A percentile compares a stretch with the other conserved stretches of the same genome.
phyloP scores from a whole-genome alignment of 192 early-diverging fungal genomes.

The Coemansia sp. region DNA sequence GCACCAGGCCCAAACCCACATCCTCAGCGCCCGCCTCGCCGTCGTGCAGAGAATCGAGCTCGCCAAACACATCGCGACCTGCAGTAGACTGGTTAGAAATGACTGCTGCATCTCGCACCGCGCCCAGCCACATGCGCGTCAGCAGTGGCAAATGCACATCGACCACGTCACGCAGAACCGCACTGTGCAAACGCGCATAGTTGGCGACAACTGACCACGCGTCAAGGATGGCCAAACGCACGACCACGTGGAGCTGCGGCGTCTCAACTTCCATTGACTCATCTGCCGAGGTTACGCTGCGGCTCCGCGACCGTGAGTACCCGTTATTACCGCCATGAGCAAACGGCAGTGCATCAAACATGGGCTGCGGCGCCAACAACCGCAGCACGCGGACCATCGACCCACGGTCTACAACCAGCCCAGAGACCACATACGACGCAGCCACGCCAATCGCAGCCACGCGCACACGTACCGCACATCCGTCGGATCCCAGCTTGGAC shows the following conservation, averaged over 20 bases:
- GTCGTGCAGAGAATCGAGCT: not conserved
- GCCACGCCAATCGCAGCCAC: slow-evolving; percentile 28
- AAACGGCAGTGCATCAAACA: slow-evolving; percentile 1
- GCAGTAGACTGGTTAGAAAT: not conserved
- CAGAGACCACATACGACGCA: slow-evolving; percentile 27
- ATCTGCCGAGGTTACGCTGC: not conserved
- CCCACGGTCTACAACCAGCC: slow-evolving; percentile 20
- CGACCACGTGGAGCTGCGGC: slow-evolving; percentile 20
- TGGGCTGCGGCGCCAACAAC: slow-evolving; percentile 32
- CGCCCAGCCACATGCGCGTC: slow-evolving; percentile 25
- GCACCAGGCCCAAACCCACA: slow-evolving; percentile 21
- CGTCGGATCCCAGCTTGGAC: slow-evolving; percentile 53
- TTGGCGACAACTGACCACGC: slow-evolving; percentile 22
- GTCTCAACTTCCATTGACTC: not conserved
- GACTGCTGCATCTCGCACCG: slow-evolving; percentile 34
- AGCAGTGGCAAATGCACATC: slow-evolving; percentile 25
- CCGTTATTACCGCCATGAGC: not conserved
- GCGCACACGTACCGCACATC: not conserved
- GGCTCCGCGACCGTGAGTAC: not conserved
- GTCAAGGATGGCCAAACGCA: slow-evolving; percentile 16
- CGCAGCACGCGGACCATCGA: slow-evolving; percentile 28
- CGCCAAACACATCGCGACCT: not conserved
- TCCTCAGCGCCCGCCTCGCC: not conserved
- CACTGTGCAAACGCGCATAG: slow-evolving; percentile 1
- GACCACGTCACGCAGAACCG: slow-evolving; percentile 10